A percentile compares a stretch with the other conserved stretches of the same genome.
Conservation (phyloP, 352 stramenopile genomes). For the Chrysophaeum taylorii region DNA sequence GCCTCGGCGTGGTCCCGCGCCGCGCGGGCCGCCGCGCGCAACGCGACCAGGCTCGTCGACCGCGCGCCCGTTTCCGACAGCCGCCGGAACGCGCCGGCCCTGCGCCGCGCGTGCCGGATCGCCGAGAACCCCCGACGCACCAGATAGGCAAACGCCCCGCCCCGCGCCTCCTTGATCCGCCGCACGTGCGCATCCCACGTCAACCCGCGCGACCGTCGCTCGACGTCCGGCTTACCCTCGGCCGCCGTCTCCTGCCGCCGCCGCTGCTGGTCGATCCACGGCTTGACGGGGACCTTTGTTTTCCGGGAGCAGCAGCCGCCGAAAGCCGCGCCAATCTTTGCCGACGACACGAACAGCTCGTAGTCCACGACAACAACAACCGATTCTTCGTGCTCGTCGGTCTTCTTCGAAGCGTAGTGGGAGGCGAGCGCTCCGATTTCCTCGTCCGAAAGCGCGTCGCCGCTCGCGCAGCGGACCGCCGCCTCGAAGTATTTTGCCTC, state of each 20-base stretch:
- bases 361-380: slow-evolving; percentile 14
- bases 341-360: not conserved
- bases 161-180: not conserved
- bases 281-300: too few species aligned
- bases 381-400: too few species aligned
- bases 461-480: not conserved
- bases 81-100: not conserved
- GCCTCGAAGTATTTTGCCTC: not conserved
- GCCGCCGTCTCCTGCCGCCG: not conserved
- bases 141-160: slow-evolving; percentile 12
- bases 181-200: not conserved
- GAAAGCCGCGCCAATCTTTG: slow-evolving; percentile 9
- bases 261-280: not conserved
- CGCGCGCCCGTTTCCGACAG: not conserved
- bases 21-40: not conserved
- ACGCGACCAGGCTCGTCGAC: not conserved
- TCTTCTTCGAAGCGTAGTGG: slow-evolving; percentile 9
- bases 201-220: too few species aligned
- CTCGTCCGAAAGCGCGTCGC: not conserved
- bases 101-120: not conserved
- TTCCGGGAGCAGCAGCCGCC: not conserved
- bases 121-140: not conserved
- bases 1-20: not conserved
- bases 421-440: not conserved
- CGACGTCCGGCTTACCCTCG: not conserved